Evolutionary conservation across 1,284 basidiomycete genomes (phyloP), one percentile per base, ranked within the genome.

Genomic region (Phaffia rhodozyma): DNA sequence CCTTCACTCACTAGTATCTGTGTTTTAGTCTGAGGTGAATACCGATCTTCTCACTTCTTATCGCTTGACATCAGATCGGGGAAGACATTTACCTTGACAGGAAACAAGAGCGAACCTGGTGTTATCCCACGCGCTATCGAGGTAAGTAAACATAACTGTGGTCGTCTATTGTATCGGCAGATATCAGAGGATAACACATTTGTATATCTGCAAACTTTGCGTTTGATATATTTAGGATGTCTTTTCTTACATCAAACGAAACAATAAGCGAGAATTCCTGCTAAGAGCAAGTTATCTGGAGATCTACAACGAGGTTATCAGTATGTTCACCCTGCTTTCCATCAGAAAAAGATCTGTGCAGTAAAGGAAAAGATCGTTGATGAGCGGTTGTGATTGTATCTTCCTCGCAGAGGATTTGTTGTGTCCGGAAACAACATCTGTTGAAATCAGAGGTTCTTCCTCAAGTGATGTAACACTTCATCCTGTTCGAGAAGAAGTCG

Each of bases 291-390:
- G 89, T 3, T 97, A 97, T 73, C 83, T 97, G 54, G 93, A 97
- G 71, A 91, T 97, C 61, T 97, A 97, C 79, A 98, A 98, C 75
- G 94, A 98, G 75, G 82, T 84, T 0, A 87, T 98, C 66, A 83
- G 90, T 67, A 92, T 93, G 71, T 78, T 92, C 3, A 21, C 13
- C 1, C 25, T 18, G 43, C 20, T 38, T 13, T 48, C 9, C 16
- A 6, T 5, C 25, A 3, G 4, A 11, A n/a, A 38, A 32, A 16
- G 20, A 23, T 34, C 25, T 16, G 32, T 3, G n/a, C 18, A 29
- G 13, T 49, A 56, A 23, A 32, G 50, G 20, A 48, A 54, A 50
- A 50, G 13, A 49, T 48, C 27, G 16, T 60, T 55, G 11, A 20
- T 51, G 25, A 29, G 9, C 38, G 49, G 20, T 76, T 75, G 7